Conservation (phyloP, 805 yeast genomes). For the Kuraishia hungarica region DNA sequence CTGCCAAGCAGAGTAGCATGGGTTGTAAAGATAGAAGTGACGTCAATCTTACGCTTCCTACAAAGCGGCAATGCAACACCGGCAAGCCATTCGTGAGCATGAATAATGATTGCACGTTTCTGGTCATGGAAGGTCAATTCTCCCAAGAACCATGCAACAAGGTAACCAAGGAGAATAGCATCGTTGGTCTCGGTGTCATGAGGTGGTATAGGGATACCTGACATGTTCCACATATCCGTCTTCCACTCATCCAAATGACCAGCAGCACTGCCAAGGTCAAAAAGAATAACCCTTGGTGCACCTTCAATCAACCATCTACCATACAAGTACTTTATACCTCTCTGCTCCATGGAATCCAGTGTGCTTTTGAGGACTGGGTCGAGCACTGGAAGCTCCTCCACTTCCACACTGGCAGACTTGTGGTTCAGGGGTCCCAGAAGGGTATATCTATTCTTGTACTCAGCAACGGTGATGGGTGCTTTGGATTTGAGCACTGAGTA, state of each 20-base stretch:
- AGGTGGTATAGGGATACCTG: conserved; percentile 91
- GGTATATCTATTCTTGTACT: conserved; percentile 80
- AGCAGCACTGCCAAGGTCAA: conserved; percentile 73
- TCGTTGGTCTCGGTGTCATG: conserved; percentile 85
- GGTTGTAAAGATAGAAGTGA: conserved; percentile 92
- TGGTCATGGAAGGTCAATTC: conserved; percentile 83
- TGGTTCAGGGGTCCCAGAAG: conserved; percentile 81
- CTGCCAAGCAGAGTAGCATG: conserved; percentile 95
- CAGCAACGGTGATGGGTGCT: conserved; percentile 94
- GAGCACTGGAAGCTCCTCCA: conserved; percentile 55
- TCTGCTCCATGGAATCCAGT: conserved; percentile 66
- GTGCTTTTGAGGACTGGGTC: conserved; percentile 46
- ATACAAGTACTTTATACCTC: conserved; percentile 79
- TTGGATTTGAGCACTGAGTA: conserved; percentile 94
- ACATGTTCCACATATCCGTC: conserved; percentile 80
- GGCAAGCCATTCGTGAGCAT: conserved; percentile 97
- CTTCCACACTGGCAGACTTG: conserved; percentile 68
- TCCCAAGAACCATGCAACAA: conserved; percentile 96
- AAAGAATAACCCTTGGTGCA: conserved; percentile 86
- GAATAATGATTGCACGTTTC: conserved; percentile 78
- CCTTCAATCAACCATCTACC: conserved; percentile 98
- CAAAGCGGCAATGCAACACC: conserved; percentile 93
- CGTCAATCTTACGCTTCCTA: conserved; percentile 84
- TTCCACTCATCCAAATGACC: conserved; percentile 85
- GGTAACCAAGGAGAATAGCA: conserved; percentile 85